Evolutionary conservation across 805 yeast species (phyloP), one percentile per base, ranked within the genome.

Genomic region (Teunomyces funiuensis): DNA sequence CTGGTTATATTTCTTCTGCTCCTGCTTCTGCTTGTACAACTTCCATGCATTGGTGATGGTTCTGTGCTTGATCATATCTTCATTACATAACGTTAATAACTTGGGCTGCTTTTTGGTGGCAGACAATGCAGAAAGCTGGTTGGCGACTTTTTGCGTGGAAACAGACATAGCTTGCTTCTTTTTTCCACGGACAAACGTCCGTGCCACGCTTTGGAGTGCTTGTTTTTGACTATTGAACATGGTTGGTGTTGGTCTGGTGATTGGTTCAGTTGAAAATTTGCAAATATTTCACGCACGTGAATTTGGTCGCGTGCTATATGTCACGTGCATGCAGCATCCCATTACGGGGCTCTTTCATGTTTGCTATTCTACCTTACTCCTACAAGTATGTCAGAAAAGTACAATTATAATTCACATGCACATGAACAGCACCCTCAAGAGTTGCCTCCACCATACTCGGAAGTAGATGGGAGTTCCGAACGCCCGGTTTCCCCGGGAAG

Each of bases 71-170:
- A 91, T 74, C 42, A 83, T 72, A 58, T 93, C 98, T 61, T 90
- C 97, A 18, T 76, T 70, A 51, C 83, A 76, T 25, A 89, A 69
- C 54, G 83, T 87, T 48, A 93, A 63, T 53, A 88, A 69, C 52
- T 82, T 79, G 34, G 99, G 99, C 63, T 83, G 90, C 63, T 89
- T 91, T 69, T 89, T 82, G 43, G 85, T 77, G 6, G 95, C 97
- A 9, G 93, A 80, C 52, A 90, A 62, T 16, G 91, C 96, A 29
- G 95, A 83, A 47, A 91, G 74, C 66, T 82, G 84, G 52, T 69
- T 67, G 33, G 69, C 73, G 39, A 70, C 70, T 45, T 55, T 67
- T 42, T 70, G 74, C 5, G 76, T 70, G 26, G 73, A 60, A 10
- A 70, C 56, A 40, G 53, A 60, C 33, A 61, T 49, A 8, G 63